These are phyloP conservation scores for Hevea brasiliensis DNA, from an alignment of 345 rosid genomes.

Conservation along the genomic window DNA sequence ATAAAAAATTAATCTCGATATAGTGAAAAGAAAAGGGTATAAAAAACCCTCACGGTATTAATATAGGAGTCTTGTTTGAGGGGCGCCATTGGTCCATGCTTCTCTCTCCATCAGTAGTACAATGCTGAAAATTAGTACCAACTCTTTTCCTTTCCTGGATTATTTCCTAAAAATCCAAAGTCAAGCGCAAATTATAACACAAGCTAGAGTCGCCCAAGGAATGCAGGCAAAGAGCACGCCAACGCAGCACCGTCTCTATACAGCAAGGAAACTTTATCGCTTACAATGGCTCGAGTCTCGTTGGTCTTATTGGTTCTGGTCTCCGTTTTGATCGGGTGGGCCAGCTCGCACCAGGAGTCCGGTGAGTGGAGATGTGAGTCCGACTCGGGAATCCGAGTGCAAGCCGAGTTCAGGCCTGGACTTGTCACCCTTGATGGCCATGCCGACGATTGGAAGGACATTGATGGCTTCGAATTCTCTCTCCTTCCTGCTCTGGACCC, in stretches of 20 bases:
- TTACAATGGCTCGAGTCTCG: slow-evolving; percentile 14
- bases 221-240: slow-evolving; percentile 13
- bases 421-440: slow-evolving; percentile 80
- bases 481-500: slow-evolving; percentile 94
- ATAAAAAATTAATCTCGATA: too few species aligned
- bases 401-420: slow-evolving; percentile 74
- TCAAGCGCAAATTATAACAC: slow-evolving; percentile 4
- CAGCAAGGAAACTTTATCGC: slow-evolving; percentile 6
- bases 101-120: too few species aligned
- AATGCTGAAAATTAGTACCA: too few species aligned
- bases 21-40: too few species aligned
- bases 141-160: neutral
- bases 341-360: slow-evolving; percentile 74
- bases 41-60: too few species aligned
- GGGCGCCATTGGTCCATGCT: too few species aligned
- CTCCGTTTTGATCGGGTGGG: slow-evolving; percentile 26
- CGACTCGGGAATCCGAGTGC: slow-evolving; percentile 54
- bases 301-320: slow-evolving; percentile 26
- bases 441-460: slow-evolving; percentile 78
- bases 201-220: neutral
- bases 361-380: slow-evolving; percentile 89
- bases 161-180: neutral
- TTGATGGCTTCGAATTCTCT: slow-evolving; percentile 74
- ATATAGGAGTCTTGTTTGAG: too few species aligned
- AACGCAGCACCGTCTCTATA: neutral